Evolutionary conservation across 768 basidiomycete species (phyloP).

Genomic region (Trametopsis cervina): DNA sequence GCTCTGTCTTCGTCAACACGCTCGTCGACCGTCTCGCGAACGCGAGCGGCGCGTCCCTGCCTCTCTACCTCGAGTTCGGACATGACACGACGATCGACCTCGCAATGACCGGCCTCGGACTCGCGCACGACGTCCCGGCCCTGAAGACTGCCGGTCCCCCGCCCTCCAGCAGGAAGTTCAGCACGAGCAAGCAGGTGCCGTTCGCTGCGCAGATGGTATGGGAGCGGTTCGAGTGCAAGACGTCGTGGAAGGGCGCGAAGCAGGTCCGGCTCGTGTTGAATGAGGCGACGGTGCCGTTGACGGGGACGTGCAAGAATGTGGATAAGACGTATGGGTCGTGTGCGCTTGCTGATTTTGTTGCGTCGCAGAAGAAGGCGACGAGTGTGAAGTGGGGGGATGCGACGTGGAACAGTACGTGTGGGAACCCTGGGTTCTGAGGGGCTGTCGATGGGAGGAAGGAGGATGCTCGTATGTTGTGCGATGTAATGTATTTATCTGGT

Average conservation of each 20-base stretch:
- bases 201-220: constrained; percentile 38
- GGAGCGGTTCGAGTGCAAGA: constrained; percentile 33
- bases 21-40: constrained; percentile 35
- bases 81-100: constrained; percentile 35
- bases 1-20: constrained; percentile 32
- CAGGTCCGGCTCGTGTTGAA: constrained; percentile 38
- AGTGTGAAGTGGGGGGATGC: constrained; percentile 24
- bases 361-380: constrained; percentile 23
- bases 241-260: constrained; percentile 24
- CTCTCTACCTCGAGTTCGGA: constrained; percentile 35
- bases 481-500: too few species aligned
- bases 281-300: constrained; percentile 31
- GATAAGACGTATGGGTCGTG: constrained; percentile 32
- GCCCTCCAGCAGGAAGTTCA: constrained; percentile 26
- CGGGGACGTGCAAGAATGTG: constrained; percentile 25
- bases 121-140: constrained; percentile 28
- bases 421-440: constrained; percentile 10
- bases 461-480: too few species aligned
- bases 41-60: constrained; percentile 25
- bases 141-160: constrained; percentile 24
- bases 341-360: constrained; percentile 28
- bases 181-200: constrained; percentile 34
- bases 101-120: constrained; percentile 30
- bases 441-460: too few species aligned
- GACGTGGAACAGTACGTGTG: constrained; percentile 32